These are phyloP conservation scores for Takakia lepidozioides DNA, from an alignment of 225 moss, liverwort and hornwort genomes.

Conservation along the genomic window DNA sequence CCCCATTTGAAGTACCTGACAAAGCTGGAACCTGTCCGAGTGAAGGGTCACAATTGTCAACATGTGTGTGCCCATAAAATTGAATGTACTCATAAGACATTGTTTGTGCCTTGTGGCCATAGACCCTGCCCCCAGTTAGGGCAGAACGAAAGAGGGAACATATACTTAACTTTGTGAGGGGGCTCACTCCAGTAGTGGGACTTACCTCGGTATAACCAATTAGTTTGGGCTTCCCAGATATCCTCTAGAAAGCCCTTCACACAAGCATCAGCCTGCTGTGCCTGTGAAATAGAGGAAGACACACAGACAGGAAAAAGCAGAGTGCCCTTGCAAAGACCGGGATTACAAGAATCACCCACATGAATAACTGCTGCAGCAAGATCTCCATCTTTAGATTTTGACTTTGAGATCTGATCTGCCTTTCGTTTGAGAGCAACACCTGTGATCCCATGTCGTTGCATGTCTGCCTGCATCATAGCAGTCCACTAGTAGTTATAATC, in stretches of 20 bases:
- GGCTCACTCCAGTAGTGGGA: no score
- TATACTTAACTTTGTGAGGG: background rate
- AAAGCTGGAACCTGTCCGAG: conserved; percentile 38
- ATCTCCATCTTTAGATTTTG: conserved; percentile 27
- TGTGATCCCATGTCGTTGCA: conserved; percentile 56
- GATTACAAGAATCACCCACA: conserved; percentile 22
- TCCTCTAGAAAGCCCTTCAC: no score
- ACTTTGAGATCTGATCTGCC: conserved; percentile 18
- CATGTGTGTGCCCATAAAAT: conserved; percentile 1
- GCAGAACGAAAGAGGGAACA: background rate
- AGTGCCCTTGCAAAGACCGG: background rate
- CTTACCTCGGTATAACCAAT: no score
- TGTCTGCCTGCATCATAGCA: conserved; percentile 73
- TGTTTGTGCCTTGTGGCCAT: no score
- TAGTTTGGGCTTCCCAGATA: no score
- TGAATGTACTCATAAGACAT: no score
- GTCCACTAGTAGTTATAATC: no score
- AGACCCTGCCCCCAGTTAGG: no score
- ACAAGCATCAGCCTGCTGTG: background rate
- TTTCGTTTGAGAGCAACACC: conserved; percentile 38
- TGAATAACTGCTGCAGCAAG: conserved; percentile 22
- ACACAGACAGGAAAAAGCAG: background rate
- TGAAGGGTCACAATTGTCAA: conserved; percentile 8
- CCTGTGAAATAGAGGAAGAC: background rate
- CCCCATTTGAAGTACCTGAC: conserved; percentile 24